phyloP scores from a whole-genome alignment of 179 eudicot genomes.

The Spergularia azorica region DNA sequence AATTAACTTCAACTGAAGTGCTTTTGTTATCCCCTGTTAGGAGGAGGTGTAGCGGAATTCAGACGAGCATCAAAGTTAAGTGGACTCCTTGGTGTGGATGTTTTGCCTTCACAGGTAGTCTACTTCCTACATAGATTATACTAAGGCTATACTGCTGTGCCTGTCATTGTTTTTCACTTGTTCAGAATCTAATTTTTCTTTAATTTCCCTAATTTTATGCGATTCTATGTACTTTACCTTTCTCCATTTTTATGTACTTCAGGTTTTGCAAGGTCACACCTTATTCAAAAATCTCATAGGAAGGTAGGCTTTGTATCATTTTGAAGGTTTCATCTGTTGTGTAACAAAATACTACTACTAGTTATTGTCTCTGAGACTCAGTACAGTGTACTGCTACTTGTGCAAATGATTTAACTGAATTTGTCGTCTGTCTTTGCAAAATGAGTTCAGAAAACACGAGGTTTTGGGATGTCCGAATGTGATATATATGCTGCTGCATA shows the following conservation, averaged over 20 bases:
- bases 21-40: conserved; percentile 22
- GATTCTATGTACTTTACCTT: background rate
- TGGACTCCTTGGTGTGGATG: conserved; percentile 52
- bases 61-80: conserved; percentile 59
- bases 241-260: conserved; percentile 26
- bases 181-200: background rate
- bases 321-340: background rate
- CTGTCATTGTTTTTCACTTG: background rate
- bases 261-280: conserved; percentile 83
- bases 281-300: conserved; percentile 56
- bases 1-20: background rate
- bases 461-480: background rate
- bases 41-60: conserved; percentile 77
- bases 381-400: background rate
- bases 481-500: background rate
- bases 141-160: background rate
- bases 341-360: background rate
- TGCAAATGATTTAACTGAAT: background rate
- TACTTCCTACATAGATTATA: background rate
- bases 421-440: background rate
- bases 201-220: background rate
- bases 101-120: conserved; percentile 64
- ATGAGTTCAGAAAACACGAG: background rate
- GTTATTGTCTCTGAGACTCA: background rate
- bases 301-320: conserved; percentile 40